Base-by-base conservation (phyloP, 208 protist species). In the Porcisia hertigi region DNA sequence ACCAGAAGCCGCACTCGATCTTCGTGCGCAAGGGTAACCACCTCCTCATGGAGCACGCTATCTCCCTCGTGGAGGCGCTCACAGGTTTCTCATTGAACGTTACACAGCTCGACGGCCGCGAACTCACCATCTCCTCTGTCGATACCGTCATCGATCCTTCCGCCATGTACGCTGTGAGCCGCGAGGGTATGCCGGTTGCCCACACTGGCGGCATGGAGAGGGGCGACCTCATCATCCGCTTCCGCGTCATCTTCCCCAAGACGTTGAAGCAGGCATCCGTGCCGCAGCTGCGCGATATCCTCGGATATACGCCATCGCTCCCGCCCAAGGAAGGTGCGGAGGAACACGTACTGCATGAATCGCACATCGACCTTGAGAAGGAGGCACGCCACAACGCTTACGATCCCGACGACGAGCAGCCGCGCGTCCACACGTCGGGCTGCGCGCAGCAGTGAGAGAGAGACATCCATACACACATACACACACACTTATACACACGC, bases 21-120 rank as follows among this genome's bases (percentile, higher is more conserved):
- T 99, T 99, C 81, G 83, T 89, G 23, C 92, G 99, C 49, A 91
- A 99, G 69, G 98, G 96, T 71, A 83, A 98, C 72, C 98, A 99
- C 87, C 90, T 99, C 16, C 36, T 98, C 63, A 98, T 99, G 57
- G 85, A 97, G 77, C 89, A 87, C 76, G 92, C 91, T 70, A 93
- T 98, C 70, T 92, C 90, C 1, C 92, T 99, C 62, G 72, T 86
- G 3, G 98, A 99, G 84, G 98, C 98, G 18, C 92, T 99, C 52
- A 98, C 95, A 25, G 98, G 98, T 25, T 96, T 97, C 80, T 76
- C 79, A 36, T 85, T 98, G 65, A 86, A 89, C 72, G 70, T 99
- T 52, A 89, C 89, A 58, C 97, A 99, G 79, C 86, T 99, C 9
- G 97, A 98, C 73, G 93, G 82, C 53, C 88, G 97, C 74, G 88